Evolutionary conservation across 1,284 basidiomycete species (phyloP).

Genomic region (Malassezia sp.): DNA sequence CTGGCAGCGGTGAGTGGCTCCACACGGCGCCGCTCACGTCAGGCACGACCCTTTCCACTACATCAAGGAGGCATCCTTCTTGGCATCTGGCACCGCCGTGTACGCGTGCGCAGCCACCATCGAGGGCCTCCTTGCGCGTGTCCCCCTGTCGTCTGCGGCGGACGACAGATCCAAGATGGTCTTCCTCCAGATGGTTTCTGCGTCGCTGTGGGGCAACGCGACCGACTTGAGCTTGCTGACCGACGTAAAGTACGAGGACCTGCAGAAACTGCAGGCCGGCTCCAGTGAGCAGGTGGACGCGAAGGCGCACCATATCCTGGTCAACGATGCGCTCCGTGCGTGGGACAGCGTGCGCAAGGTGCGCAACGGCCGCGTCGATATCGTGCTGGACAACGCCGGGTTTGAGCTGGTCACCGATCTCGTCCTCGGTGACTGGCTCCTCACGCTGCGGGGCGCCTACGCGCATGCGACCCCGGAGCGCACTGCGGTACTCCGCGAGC

Average conservation of each 20-base stretch:
- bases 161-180: slow-evolving; percentile 51
- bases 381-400: slow-evolving; percentile 79
- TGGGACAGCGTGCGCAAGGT: slow-evolving; percentile 63
- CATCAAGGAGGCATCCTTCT: slow-evolving; percentile 74
- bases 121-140: slow-evolving; percentile 26
- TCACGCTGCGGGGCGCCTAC: slow-evolving; percentile 16
- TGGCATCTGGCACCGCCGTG: slow-evolving; percentile 64
- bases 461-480: slow-evolving; percentile 5
- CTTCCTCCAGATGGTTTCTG: slow-evolving; percentile 74
- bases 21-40: too few species aligned
- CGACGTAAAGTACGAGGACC: slow-evolving; percentile 65
- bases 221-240: slow-evolving; percentile 69
- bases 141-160: slow-evolving; percentile 1
- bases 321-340: slow-evolving; percentile 65
- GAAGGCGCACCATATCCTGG: slow-evolving; percentile 60
- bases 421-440: slow-evolving; percentile 75
- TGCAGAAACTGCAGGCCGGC: slow-evolving; percentile 67
- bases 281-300: slow-evolving; percentile 51
- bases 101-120: slow-evolving; percentile 21
- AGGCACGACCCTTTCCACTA: slow-evolving; percentile 74
- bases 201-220: slow-evolving; percentile 60
- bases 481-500: background rate
- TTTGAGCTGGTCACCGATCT: slow-evolving; percentile 94
- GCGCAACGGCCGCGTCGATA: slow-evolving; percentile 61
- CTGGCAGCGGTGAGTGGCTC: too few species aligned